These are phyloP conservation scores for Xanthoconium separans DNA, from an alignment of 1,284 basidiomycete genomes.

Conservation along the genomic window DNA sequence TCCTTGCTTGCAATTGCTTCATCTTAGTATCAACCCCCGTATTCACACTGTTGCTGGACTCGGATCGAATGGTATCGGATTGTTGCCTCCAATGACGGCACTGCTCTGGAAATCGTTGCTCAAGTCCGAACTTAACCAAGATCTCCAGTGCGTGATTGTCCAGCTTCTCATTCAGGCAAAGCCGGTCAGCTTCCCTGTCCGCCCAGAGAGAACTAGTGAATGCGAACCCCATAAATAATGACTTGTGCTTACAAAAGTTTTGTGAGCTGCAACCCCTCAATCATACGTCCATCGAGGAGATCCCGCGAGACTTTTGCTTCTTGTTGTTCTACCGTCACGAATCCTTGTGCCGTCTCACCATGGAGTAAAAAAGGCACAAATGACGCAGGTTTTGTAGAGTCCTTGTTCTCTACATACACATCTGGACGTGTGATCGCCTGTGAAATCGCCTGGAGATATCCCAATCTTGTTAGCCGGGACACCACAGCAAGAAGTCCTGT, in stretches of 20 bases:
- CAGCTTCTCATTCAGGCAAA: neutral
- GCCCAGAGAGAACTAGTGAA: neutral
- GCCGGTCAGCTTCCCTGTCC: neutral
- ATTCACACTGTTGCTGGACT: neutral
- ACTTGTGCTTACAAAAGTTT: neutral
- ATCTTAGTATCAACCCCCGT: neutral
- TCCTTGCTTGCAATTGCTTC: neutral
- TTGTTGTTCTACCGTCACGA: slow-evolving; percentile 31
- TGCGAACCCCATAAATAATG: neutral
- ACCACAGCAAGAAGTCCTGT: neutral
- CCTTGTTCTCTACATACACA: slow-evolving; percentile 4
- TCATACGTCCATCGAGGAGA: neutral
- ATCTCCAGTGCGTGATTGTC: neutral
- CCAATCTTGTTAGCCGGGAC: neutral
- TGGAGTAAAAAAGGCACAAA: slow-evolving; percentile 29
- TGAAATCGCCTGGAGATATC: slow-evolving; percentile 14
- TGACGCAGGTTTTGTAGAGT: slow-evolving; percentile 9
- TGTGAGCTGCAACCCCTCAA: neutral
- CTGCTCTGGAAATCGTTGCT: neutral
- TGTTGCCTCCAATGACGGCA: neutral
- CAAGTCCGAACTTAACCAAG: neutral
- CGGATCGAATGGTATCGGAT: neutral
- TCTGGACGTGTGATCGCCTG: slow-evolving; percentile 13
- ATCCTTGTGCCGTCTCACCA: slow-evolving; percentile 38
- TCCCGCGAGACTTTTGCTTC: slow-evolving; percentile 14